phyloP scores from a whole-genome alignment of 768 basidiomycete species.

The Pleurotus sapidus region DNA sequence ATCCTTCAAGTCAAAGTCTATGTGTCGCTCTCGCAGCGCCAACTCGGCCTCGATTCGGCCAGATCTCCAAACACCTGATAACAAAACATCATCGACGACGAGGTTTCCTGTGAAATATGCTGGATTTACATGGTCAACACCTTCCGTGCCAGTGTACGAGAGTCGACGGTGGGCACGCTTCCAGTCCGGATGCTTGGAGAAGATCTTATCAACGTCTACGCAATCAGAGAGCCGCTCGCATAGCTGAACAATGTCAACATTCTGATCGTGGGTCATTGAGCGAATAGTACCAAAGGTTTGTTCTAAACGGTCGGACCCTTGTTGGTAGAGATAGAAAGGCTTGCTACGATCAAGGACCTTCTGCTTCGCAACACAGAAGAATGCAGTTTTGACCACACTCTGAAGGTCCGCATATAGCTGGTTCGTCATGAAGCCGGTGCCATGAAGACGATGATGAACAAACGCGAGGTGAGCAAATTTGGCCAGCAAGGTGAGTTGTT shows the following conservation, averaged over 20 bases:
- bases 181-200: neutral
- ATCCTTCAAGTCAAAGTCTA: neutral
- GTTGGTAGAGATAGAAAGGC: slow-evolving; percentile 17
- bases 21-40: neutral
- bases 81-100: neutral
- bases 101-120: neutral
- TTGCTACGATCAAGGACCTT: slow-evolving; percentile 15
- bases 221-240: neutral
- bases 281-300: slow-evolving; percentile 20
- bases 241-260: slow-evolving; percentile 15
- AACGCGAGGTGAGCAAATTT: slow-evolving; percentile 22
- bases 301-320: slow-evolving; percentile 27
- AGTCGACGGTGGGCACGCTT: neutral
- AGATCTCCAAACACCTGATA: neutral
- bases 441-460: slow-evolving; percentile 17
- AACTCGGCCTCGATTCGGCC: neutral
- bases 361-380: slow-evolving; percentile 20
- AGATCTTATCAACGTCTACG: neutral
- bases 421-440: slow-evolving; percentile 20
- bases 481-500: slow-evolving; percentile 23
- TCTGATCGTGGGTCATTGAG: slow-evolving; percentile 19
- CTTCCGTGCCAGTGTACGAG: neutral
- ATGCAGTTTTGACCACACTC: slow-evolving; percentile 23
- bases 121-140: slow-evolving; percentile 6
- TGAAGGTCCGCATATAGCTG: slow-evolving; percentile 28